A percentile compares a stretch with the other conserved stretches of the same genome.
These are phyloP conservation scores for Lentinula boryana DNA, from an alignment of 768 basidiomycete genomes.

Conservation along the genomic window DNA sequence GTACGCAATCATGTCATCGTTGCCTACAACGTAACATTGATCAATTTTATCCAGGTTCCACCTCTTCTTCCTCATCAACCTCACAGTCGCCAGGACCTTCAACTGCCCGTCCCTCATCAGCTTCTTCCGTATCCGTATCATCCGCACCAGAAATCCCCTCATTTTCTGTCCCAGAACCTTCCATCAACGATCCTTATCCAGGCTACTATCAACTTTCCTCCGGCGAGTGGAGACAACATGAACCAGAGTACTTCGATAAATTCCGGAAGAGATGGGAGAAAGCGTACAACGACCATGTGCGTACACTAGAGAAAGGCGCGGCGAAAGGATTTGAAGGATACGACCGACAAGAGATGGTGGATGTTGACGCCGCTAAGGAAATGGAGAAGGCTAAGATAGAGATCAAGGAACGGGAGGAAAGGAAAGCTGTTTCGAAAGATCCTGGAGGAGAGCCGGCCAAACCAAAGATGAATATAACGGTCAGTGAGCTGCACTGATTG, in stretches of 20 bases:
- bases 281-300: constrained; percentile 67
- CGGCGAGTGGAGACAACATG: constrained; percentile 73
- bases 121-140: constrained; percentile 34
- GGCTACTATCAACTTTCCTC: constrained; percentile 85
- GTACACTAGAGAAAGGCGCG: constrained; percentile 63
- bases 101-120: not conserved
- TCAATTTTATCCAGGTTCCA: constrained; percentile 15
- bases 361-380: constrained; percentile 64
- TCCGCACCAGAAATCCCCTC: constrained; percentile 67
- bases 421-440: constrained; percentile 68
- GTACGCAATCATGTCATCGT: constrained; percentile 24
- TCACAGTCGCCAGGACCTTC: constrained; percentile 10
- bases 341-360: constrained; percentile 45
- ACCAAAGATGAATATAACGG: constrained; percentile 82
- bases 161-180: constrained; percentile 70
- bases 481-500: constrained; percentile 27
- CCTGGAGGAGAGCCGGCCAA: constrained; percentile 46
- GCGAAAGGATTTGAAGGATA: constrained; percentile 67
- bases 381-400: constrained; percentile 75
- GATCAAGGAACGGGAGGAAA: constrained; percentile 69
- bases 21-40: not conserved
- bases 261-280: constrained; percentile 70
- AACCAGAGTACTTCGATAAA: constrained; percentile 59
- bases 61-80: constrained; percentile 16
- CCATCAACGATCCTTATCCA: constrained; percentile 70